These are phyloP conservation scores for Eucalyptus polyanthemos DNA, from an alignment of 345 rosid genomes.

Conservation along the genomic window DNA sequence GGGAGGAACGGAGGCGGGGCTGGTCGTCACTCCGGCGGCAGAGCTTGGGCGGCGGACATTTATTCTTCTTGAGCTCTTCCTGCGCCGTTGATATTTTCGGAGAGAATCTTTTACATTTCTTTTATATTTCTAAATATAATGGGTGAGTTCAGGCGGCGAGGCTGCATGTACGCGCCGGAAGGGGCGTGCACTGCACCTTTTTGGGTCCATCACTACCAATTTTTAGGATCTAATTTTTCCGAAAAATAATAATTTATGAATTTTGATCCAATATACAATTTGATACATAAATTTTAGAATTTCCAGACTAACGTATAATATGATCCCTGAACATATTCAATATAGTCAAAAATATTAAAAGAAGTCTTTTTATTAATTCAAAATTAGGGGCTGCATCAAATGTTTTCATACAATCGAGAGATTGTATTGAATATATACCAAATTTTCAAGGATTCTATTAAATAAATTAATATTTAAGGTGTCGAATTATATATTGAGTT, in stretches of 20 bases:
- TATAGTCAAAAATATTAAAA: no score
- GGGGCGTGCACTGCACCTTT: not conserved
- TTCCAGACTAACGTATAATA: no score
- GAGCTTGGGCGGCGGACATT: not conserved
- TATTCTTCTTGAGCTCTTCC: not conserved
- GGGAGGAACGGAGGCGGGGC: not conserved
- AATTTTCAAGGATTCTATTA: no score
- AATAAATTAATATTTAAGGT: no score
- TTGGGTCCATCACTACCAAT: not conserved
- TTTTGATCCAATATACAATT: rapidly evolving
- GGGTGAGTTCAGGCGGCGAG: not conserved
- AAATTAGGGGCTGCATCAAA: rapidly evolving
- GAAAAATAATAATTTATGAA: not conserved
- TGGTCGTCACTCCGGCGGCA: not conserved
- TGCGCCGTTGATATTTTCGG: not conserved
- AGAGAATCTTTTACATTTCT: not conserved
- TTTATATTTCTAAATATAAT: rapidly evolving
- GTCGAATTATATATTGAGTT: no score
- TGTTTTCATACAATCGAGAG: no score
- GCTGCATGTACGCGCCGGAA: not conserved
- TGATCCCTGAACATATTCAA: no score
- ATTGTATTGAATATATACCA: no score
- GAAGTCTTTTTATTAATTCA: rapidly evolving
- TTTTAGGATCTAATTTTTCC: not conserved
- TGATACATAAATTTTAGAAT: no score